phyloP scores from a whole-genome alignment of 1,284 basidiomycete genomes.

The Stereum hirsutum region DNA sequence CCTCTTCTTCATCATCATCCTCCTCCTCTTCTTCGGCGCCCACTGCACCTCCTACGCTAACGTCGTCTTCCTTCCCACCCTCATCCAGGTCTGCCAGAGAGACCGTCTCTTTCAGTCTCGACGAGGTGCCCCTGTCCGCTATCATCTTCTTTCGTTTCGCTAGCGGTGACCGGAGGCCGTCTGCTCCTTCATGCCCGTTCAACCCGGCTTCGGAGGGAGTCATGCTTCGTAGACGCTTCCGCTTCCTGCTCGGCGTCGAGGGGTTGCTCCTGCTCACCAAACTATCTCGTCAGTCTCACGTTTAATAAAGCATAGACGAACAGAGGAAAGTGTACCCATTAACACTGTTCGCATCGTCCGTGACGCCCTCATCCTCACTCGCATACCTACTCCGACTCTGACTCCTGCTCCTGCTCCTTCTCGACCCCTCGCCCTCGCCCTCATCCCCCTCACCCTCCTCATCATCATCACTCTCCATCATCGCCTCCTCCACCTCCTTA shows the following conservation, averaged over 20 bases:
- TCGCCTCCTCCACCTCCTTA: conserved; percentile 22
- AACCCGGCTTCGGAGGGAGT: conserved; percentile 53
- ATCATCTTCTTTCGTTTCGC: conserved; percentile 70
- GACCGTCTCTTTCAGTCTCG: conserved; percentile 58
- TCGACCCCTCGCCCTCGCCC: conserved; percentile 10
- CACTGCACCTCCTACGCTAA: neutral
- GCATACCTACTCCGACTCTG: neutral
- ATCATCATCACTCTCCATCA: conserved; percentile 44
- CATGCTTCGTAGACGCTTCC: conserved; percentile 61
- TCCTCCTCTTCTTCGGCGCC: neutral
- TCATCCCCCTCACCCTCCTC: conserved; percentile 15
- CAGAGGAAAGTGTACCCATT: conserved; percentile 28
- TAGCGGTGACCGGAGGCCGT: conserved; percentile 53
- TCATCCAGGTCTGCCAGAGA: conserved; percentile 41
- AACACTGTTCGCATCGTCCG: conserved; percentile 35
- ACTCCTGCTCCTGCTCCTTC: neutral
- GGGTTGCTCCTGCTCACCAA: conserved; percentile 26
- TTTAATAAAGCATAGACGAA: neutral
- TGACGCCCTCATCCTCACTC: conserved; percentile 30
- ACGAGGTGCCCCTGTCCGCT: conserved; percentile 50
- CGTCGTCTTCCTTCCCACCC: conserved; percentile 14
- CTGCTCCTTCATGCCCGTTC: conserved; percentile 24
- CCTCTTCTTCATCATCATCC: neutral
- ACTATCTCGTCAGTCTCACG: neutral
- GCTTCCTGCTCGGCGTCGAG: conserved; percentile 38